These are phyloP conservation scores for Phialophora tarda DNA, from an alignment of 2,329 filamentous ascomycete species.

Conservation along the genomic window DNA sequence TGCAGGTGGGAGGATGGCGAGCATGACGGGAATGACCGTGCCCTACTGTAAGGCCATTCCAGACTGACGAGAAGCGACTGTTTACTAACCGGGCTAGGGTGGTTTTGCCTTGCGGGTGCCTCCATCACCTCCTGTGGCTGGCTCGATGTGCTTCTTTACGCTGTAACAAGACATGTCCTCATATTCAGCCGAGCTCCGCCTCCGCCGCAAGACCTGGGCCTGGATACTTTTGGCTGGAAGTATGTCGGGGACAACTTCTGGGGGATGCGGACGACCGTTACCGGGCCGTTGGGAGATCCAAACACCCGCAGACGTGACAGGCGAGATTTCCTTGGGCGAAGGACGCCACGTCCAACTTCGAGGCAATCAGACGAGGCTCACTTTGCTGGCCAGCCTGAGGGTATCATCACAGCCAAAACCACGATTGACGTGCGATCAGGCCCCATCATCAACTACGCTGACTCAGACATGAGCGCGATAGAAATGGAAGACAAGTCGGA, in stretches of 20 bases:
- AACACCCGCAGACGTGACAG: conserved; percentile 17
- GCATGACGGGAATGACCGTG: conserved; percentile 45
- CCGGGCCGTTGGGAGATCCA: conserved; percentile 27
- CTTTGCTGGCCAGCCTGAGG: conserved; percentile 29
- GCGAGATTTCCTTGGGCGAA: conserved; percentile 19
- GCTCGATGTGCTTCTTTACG: conserved; percentile 65
- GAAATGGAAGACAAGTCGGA: conserved; percentile 28
- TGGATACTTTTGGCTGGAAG: conserved; percentile 36
- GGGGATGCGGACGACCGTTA: conserved; percentile 32
- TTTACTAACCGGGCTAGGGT: conserved; percentile 33
- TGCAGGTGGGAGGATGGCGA: conserved; percentile 56
- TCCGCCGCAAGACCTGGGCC: conserved; percentile 30
- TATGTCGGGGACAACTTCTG: conserved; percentile 27
- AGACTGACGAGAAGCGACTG: conserved; percentile 43
- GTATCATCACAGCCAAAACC: conserved; percentile 35
- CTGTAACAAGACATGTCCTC: conserved; percentile 61
- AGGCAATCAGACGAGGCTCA: conserved; percentile 35
- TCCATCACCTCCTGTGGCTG: conserved; percentile 65
- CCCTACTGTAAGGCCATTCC: conserved; percentile 41
- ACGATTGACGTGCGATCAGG: conserved; percentile 32
- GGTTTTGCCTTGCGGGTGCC: conserved; percentile 60
- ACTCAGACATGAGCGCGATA: conserved; percentile 22
- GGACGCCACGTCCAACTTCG: conserved; percentile 13
- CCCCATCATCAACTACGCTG: conserved; percentile 19
- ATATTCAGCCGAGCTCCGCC: conserved; percentile 57